These are phyloP conservation scores for Candida sp. DNA, from an alignment of 1,139 yeast genomes.

Conservation along the genomic window DNA sequence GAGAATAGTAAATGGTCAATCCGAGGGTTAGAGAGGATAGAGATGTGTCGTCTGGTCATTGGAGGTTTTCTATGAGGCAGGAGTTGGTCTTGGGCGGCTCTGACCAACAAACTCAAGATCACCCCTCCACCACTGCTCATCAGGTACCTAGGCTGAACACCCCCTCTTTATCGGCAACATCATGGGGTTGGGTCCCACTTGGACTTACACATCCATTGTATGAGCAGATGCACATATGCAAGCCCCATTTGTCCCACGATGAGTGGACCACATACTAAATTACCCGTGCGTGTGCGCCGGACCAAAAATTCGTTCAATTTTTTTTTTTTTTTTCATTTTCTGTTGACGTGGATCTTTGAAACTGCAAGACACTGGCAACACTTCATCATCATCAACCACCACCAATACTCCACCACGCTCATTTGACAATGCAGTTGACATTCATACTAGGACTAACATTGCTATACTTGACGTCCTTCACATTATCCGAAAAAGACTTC, in stretches of 20 bases:
- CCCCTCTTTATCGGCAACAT: too few relatives aligned
- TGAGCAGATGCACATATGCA: background rate
- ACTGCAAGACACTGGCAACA: background rate
- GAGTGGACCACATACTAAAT: background rate
- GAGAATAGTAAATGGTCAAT: too few relatives aligned
- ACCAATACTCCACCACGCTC: background rate
- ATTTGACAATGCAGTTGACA: conserved; percentile 7
- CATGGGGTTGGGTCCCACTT: too few relatives aligned
- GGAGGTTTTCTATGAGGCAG: too few relatives aligned
- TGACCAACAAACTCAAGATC: too few relatives aligned
- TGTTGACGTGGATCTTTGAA: conserved; percentile 10
- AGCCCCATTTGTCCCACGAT: background rate
- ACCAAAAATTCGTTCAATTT: background rate
- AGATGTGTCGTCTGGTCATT: too few relatives aligned
- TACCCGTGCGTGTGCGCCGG: background rate
- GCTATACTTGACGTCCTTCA: conserved; percentile 8
- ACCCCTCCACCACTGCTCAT: too few relatives aligned
- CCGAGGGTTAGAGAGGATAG: too few relatives aligned
- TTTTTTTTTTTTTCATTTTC: conserved; percentile 3
- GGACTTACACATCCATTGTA: too few relatives aligned
- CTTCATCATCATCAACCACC: background rate
- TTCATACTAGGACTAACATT: conserved; percentile 11
- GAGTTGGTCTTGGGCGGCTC: too few relatives aligned
- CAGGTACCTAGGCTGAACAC: too few relatives aligned
- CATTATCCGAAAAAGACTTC: conserved; percentile 22